Percentiles rank a stretch among this genome's conserved stretches.
phyloP scores from a whole-genome alignment of 1,139 yeast species.

The Sugiyamaella castrensis region DNA sequence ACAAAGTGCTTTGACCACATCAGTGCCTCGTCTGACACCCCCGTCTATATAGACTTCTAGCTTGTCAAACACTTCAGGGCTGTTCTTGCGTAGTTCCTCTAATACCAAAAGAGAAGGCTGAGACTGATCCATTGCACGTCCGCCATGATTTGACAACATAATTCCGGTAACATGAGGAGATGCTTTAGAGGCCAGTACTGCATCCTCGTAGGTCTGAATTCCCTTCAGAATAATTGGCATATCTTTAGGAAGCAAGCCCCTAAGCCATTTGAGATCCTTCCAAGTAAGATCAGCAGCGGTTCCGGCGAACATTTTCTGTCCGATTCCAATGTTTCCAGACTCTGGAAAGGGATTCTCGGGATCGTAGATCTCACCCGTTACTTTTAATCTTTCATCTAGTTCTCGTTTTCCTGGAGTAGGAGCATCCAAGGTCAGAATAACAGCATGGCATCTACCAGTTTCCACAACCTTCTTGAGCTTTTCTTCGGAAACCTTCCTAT shows the following conservation, averaged over 20 bases:
- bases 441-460: conserved; percentile 50
- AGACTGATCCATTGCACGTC: conserved; percentile 70
- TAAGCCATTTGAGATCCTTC: conserved; percentile 61
- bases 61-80: conserved; percentile 46
- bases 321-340: conserved; percentile 1
- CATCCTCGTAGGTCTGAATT: conserved; percentile 66
- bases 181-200: conserved; percentile 51
- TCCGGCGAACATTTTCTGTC: conserved; percentile 54
- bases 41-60: conserved; percentile 70
- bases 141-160: conserved; percentile 65
- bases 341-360: conserved; percentile 5
- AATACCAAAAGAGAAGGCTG: conserved; percentile 65
- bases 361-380: conserved; percentile 31
- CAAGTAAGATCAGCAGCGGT: conserved; percentile 76
- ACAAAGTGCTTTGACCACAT: conserved; percentile 65
- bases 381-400: conserved; percentile 54
- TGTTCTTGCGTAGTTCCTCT: conserved; percentile 53
- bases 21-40: conserved; percentile 73
- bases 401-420: conserved; percentile 94
- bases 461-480: conserved; percentile 51
- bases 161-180: conserved; percentile 45
- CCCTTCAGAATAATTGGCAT: conserved; percentile 70
- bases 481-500: conserved; percentile 56
- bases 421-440: conserved; percentile 85
- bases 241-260: conserved; percentile 45